Percentiles rank a stretch among this genome's conserved stretches.
Conservation (phyloP, 371 early-diverging fungal genomes). For the Mucor indicus region DNA sequence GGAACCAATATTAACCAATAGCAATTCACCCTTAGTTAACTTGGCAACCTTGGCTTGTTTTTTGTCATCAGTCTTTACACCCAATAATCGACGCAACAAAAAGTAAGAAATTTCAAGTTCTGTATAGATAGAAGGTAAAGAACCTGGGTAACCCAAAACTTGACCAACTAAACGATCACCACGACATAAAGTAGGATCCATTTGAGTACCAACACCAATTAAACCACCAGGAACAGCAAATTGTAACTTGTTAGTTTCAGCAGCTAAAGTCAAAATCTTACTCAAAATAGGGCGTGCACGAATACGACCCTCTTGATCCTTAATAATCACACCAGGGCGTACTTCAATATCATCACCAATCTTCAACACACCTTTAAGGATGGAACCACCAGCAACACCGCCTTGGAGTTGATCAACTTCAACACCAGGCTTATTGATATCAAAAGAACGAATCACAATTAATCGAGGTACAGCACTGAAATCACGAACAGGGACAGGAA, state of each 20-base stretch:
- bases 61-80: slow-evolving; percentile 96
- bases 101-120: slow-evolving; percentile 97
- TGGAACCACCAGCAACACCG: slow-evolving; percentile 99
- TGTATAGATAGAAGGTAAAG: slow-evolving; percentile 94
- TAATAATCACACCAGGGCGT: slow-evolving; percentile 97
- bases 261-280: slow-evolving; percentile 88
- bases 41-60: slow-evolving; percentile 95
- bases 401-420: slow-evolving; percentile 96
- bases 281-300: slow-evolving; percentile 93
- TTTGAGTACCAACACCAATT: slow-evolving; percentile 99
- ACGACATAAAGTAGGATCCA: slow-evolving; percentile 99
- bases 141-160: slow-evolving; percentile 96
- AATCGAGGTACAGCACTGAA: slow-evolving; percentile 90
- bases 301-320: slow-evolving; percentile 89
- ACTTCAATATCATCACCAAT: slow-evolving; percentile 99
- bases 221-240: slow-evolving; percentile 99
- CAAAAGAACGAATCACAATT: slow-evolving; percentile 99
- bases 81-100: slow-evolving; percentile 94
- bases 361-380: slow-evolving; percentile 95
- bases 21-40: slow-evolving; percentile 91
- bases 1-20: slow-evolving; percentile 99
- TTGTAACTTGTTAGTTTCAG: slow-evolving; percentile 93
- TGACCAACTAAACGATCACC: slow-evolving; percentile 99
- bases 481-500: slow-evolving; percentile 97
- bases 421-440: slow-evolving; percentile 99